Conservation (phyloP, 768 basidiomycete genomes). For the Calvatia gigantea region DNA sequence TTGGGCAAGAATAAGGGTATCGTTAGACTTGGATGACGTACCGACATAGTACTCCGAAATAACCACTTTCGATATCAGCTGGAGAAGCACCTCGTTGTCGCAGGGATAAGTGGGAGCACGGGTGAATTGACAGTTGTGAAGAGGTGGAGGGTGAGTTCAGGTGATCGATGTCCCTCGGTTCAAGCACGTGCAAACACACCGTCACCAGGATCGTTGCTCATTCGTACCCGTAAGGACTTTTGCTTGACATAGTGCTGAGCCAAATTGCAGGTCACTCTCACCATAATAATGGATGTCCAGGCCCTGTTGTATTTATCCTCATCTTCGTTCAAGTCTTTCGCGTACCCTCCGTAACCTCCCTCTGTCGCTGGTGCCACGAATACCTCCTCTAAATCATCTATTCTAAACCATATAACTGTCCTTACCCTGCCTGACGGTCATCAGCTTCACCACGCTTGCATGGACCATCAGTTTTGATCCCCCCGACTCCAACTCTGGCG, state of each 20-base stretch:
- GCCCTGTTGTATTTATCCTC: slow-evolving; percentile 41
- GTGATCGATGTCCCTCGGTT: too few relatives aligned
- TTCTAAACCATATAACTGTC: slow-evolving; percentile 46
- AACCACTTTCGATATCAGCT: too few relatives aligned
- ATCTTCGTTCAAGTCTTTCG: slow-evolving; percentile 61
- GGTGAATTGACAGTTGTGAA: too few relatives aligned
- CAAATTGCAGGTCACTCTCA: slow-evolving; percentile 61
- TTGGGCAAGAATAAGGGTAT: too few relatives aligned
- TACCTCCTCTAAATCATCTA: slow-evolving; percentile 17
- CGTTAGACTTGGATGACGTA: too few relatives aligned
- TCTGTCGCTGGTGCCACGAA: neutral
- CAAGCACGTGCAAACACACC: too few relatives aligned
- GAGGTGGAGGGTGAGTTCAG: too few relatives aligned
- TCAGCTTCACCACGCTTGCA: slow-evolving; percentile 44
- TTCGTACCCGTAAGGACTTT: slow-evolving; percentile 14
- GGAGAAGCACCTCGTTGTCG: too few relatives aligned
- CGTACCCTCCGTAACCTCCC: slow-evolving; percentile 30
- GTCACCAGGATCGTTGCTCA: neutral
- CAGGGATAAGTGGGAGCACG: too few relatives aligned
- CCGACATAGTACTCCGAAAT: too few relatives aligned
- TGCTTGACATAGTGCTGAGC: slow-evolving; percentile 43
- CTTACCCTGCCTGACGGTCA: slow-evolving; percentile 38
- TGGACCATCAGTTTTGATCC: slow-evolving; percentile 28
- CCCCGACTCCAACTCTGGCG: slow-evolving; percentile 18
- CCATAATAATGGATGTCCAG: slow-evolving; percentile 42